phyloP scores from a whole-genome alignment of 495 filamentous ascomycete genomes.

The Neurospora sp. region DNA sequence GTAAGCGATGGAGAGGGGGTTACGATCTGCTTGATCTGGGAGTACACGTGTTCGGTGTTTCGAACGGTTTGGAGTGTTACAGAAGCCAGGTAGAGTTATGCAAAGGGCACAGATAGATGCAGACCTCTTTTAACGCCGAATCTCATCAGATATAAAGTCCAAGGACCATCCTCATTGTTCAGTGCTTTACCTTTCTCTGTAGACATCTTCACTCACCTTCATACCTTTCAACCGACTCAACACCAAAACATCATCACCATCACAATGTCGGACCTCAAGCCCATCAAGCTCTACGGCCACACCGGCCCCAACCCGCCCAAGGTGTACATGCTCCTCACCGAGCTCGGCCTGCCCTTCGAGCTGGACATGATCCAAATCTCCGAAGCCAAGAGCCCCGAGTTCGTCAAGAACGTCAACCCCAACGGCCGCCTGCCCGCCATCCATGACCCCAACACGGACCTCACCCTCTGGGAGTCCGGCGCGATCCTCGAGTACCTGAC shows the following conservation, averaged over 20 bases:
- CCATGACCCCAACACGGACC: constrained; percentile 56
- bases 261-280: constrained; percentile 12
- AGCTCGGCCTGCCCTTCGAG: constrained; percentile 51
- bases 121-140: neutral
- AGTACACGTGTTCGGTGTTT: neutral
- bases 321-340: constrained; percentile 51
- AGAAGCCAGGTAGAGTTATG: neutral
- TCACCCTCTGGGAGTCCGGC: constrained; percentile 63
- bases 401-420: constrained; percentile 47
- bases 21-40: neutral
- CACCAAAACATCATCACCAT: neutral
- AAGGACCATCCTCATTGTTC: neutral
- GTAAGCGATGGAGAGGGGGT: neutral
- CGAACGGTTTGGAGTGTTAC: neutral
- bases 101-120: neutral
- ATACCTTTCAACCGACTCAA: neutral
- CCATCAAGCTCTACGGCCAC: constrained; percentile 28
- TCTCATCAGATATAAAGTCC: neutral
- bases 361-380: constrained; percentile 27
- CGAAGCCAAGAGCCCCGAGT: constrained; percentile 50
- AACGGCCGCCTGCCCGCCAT: constrained; percentile 61
- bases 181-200: neutral
- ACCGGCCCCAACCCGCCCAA: constrained; percentile 42
- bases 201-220: neutral
- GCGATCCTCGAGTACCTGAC: constrained; percentile 65